phyloP scores from a whole-genome alignment of 805 yeast species.

The Suhomyces faveliae region DNA sequence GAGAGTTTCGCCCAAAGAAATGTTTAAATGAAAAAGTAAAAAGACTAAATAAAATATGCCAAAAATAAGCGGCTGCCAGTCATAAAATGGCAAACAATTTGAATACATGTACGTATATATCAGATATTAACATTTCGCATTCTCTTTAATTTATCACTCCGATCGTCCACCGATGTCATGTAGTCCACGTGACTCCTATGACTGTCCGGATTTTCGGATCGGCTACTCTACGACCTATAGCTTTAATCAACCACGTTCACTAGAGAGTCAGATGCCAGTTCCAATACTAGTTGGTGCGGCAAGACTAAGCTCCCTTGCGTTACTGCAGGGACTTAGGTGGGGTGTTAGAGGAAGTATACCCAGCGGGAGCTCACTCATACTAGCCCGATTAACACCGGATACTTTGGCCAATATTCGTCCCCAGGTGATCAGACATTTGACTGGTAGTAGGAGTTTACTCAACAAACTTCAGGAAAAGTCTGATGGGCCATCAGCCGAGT shows the following conservation, averaged over 20 bases:
- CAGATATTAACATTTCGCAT: too few species aligned
- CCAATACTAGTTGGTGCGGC: background rate
- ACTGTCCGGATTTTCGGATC: slow-evolving; percentile 1
- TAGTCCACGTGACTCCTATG: slow-evolving; percentile 1
- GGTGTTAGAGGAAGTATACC: background rate
- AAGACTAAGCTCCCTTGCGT: background rate
- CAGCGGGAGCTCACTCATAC: background rate
- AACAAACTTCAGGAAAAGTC: background rate
- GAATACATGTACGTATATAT: background rate
- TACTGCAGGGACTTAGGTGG: background rate
- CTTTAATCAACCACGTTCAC: background rate
- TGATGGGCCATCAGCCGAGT: background rate
- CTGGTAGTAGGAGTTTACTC: background rate
- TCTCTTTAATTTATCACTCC: too few species aligned
- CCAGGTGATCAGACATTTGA: background rate
- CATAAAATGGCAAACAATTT: too few species aligned
- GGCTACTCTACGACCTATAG: background rate
- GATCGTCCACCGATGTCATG: too few species aligned
- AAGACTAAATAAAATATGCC: background rate
- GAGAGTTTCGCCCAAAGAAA: slow-evolving; percentile 63
- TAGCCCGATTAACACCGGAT: background rate
- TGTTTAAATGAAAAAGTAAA: slow-evolving; percentile 15
- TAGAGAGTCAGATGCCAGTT: background rate
- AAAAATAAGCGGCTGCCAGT: too few species aligned
- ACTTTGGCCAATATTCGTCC: background rate